Evolutionary conservation across 331 rosid species (phyloP).

Genomic region (Stylosanthes scabra): DNA sequence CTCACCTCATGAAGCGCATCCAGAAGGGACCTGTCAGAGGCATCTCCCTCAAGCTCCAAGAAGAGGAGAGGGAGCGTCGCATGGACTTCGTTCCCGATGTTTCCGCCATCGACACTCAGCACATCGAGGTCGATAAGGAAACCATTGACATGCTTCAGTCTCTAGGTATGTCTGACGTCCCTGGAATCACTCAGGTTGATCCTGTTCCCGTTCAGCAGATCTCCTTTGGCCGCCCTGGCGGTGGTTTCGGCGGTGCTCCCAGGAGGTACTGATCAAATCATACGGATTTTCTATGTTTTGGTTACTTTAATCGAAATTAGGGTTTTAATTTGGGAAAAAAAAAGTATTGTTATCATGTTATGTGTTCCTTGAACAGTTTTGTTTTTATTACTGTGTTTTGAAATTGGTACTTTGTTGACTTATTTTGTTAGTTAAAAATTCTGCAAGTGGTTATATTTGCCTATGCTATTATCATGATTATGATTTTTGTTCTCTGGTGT

Average conservation of each 20-base stretch:
- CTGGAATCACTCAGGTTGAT: conserved; percentile 47
- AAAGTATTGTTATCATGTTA: not conserved
- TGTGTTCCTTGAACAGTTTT: not conserved
- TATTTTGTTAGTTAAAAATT: not conserved
- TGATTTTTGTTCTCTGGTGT: not conserved
- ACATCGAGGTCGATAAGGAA: conserved; percentile 63
- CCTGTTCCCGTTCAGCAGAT: conserved; percentile 30
- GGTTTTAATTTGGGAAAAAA: not conserved
- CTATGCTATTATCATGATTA: not conserved
- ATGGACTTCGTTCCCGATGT: conserved; percentile 70
- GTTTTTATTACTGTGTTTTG: not conserved
- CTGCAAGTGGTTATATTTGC: not conserved
- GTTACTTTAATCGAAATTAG: not conserved
- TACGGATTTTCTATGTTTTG: not conserved
- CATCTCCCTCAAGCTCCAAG: conserved; percentile 63
- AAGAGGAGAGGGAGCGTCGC: conserved; percentile 67
- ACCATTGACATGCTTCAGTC: conserved; percentile 61
- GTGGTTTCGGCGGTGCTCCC: conserved; percentile 41
- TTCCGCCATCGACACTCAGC: conserved; percentile 56
- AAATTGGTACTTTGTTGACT: not conserved
- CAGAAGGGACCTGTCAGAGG: conserved; percentile 72
- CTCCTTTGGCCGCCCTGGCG: conserved; percentile 35
- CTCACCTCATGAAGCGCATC: conserved; percentile 64
- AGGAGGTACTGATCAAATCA: conserved; percentile 47
- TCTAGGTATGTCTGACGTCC: conserved; percentile 48